Base-by-base conservation (phyloP, 1,139 yeast genomes). In the Yamadazyma atmosphaerica region DNA sequence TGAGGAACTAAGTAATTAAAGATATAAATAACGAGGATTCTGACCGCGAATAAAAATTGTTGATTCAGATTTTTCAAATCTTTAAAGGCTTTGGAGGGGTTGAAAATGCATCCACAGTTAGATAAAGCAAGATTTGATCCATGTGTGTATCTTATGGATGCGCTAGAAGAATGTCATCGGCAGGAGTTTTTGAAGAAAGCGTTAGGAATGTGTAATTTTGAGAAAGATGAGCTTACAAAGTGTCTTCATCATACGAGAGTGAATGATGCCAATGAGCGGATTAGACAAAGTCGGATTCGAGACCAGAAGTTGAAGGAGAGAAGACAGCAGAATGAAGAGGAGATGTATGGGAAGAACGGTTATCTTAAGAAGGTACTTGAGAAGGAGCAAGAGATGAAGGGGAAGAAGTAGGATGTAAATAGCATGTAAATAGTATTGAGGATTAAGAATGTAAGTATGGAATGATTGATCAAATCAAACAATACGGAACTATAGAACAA, bases 131-230 rank as follows among this genome's bases (percentile, higher is more conserved):
- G 77, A 47, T 72, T 71, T 44, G 72, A 66, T 39, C 65, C 85
- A 25, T 92, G 98, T 60, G 82, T 79, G 36, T 85, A 83, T 46
- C 74, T 89, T 38, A 88, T 92, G 65, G 83, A 83, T 47, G 96
- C 96, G 0, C 74, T 92, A 11, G 96, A 90, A 56, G 84, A 86
- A 56, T 92, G 98, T 58, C 97, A 90, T 55, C 73, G 80, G 44
- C 77, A 75, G 44, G 86, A 83, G 42, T 85, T 83, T 50, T 53
- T 86, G 46, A 75, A 79, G 52, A 80, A 86, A 56, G 82, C 87
- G n/a, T 68, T 87, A 49, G 98, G 98, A 27, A 69, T 79, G 47
- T 92, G 98, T 64, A 88, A 88, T 61, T 82, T 82, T 44, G 84
- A 85, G 52, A 89, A 89, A 56, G 87, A 86, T 45, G 90, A 86